Evolutionary conservation across 148 eudicot species (phyloP).

Genomic region (Fagopyrum homotropicum): DNA sequence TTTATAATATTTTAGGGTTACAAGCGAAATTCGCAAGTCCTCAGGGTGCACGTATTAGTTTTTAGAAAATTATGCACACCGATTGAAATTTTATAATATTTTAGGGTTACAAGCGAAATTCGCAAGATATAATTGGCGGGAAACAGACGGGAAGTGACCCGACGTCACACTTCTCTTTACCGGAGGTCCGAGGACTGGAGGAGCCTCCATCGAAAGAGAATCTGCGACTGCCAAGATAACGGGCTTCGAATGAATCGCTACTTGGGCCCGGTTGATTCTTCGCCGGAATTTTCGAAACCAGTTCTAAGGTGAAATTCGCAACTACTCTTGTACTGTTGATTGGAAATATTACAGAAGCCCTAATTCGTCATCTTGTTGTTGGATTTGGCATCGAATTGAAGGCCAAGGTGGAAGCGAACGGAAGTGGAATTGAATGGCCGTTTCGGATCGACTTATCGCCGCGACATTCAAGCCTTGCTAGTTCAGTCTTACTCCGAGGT

Average conservation of each 20-base stretch:
- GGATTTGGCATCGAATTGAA: constrained; percentile 15
- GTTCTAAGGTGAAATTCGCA: neutral
- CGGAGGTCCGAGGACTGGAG: no score
- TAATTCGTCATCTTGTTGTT: neutral
- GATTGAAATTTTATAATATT: no score
- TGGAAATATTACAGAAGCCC: constrained; percentile 7
- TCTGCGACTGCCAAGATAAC: constrained; percentile 5
- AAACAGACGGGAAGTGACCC: constrained; percentile 7
- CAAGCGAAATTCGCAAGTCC: no score
- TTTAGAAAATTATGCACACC: no score
- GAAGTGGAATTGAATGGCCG: constrained; percentile 56
- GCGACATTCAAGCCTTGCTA: constrained; percentile 36
- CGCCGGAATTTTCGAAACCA: neutral
- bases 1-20: no score
- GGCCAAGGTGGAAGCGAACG: constrained; percentile 58
- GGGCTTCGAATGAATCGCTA: constrained; percentile 2
- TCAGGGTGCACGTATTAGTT: no score
- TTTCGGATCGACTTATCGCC: constrained; percentile 46
- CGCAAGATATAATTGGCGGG: neutral
- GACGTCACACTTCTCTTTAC: neutral
- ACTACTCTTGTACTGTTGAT: neutral
- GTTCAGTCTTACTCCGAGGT: constrained; percentile 74
- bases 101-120: no score
- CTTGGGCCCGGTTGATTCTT: neutral
- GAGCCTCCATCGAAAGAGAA: neutral